Percentiles rank a stretch among this genome's conserved stretches.
Conservation (phyloP, 108 stramenopile genomes). For the Stephanodiscus triporus region DNA sequence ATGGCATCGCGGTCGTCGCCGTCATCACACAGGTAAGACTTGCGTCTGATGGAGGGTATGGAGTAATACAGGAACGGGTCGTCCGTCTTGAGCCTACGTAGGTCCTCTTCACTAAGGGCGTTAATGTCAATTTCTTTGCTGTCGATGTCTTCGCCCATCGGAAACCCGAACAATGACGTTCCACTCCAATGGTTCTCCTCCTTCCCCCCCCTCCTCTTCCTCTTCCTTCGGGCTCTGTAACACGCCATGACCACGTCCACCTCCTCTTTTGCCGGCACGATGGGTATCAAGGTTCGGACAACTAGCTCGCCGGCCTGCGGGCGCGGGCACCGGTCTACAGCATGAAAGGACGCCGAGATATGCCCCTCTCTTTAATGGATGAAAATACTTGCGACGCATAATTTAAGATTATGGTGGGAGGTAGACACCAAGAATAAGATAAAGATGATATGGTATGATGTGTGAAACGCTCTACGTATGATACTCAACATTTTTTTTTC, state of each 20-base stretch:
- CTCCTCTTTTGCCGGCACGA: neutral
- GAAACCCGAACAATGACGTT: neutral
- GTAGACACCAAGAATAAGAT: no score
- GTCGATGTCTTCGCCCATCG: neutral
- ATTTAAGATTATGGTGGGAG: no score
- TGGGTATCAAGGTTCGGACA: neutral
- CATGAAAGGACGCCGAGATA: neutral
- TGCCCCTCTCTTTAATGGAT: neutral
- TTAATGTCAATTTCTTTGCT: neutral
- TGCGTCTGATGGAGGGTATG: conserved; percentile 6
- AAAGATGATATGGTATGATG: no score
- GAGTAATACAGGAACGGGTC: conserved; percentile 6
- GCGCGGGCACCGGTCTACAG: neutral
- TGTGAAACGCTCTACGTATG: no score
- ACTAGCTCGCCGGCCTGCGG: neutral
- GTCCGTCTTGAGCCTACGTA: conserved; percentile 4
- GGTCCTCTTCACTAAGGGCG: neutral
- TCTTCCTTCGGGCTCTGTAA: neutral
- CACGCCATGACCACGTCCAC: neutral
- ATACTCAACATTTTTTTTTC: no score
- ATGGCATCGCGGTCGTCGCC: neutral
- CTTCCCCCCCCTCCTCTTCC: neutral
- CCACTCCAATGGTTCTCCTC: neutral
- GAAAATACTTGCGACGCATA: conserved; percentile 6
- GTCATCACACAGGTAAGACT: conserved; percentile 1